Evolutionary conservation across 2,329 filamentous ascomycete species (phyloP).

Genomic region (Colletotrichum sp.): DNA sequence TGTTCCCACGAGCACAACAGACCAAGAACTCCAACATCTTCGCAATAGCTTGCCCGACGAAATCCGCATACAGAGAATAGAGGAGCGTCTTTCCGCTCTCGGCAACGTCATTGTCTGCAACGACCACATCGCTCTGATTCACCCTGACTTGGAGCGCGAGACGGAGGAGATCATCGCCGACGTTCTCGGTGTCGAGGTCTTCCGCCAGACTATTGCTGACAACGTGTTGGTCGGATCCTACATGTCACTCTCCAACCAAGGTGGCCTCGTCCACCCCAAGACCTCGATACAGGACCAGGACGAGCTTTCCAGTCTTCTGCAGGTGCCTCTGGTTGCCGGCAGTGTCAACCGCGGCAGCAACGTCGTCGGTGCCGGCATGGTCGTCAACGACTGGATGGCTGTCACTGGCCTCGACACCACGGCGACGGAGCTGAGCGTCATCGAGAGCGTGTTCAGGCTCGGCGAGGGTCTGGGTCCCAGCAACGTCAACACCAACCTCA

Average conservation of each 20-base stretch:
- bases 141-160: slow-evolving; percentile 96
- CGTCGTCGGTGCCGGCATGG: slow-evolving; percentile 96
- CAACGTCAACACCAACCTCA: slow-evolving; percentile 83
- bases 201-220: slow-evolving; percentile 93
- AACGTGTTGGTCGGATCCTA: slow-evolving; percentile 97
- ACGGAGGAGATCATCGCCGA: slow-evolving; percentile 99
- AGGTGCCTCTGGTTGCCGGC: slow-evolving; percentile 94
- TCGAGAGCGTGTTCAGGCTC: slow-evolving; percentile 94
- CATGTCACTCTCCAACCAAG: slow-evolving; percentile 95
- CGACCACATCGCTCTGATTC: slow-evolving; percentile 95
- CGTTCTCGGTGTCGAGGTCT: slow-evolving; percentile 87
- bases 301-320: slow-evolving; percentile 89
- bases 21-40: slow-evolving; percentile 97
- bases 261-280: slow-evolving; percentile 96
- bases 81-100: slow-evolving; percentile 93
- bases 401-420: slow-evolving; percentile 93
- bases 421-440: slow-evolving; percentile 92
- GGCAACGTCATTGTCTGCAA: slow-evolving; percentile 97
- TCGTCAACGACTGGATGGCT: slow-evolving; percentile 95
- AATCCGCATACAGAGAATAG: slow-evolving; percentile 95
- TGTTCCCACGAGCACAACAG: slow-evolving; percentile 93
- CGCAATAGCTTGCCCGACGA: slow-evolving; percentile 91
- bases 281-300: slow-evolving; percentile 98
- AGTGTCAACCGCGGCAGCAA: slow-evolving; percentile 91
- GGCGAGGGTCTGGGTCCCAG: slow-evolving; percentile 84